phyloP scores from a whole-genome alignment of 192 early-diverging fungal species.

The Coemansia sp. region DNA sequence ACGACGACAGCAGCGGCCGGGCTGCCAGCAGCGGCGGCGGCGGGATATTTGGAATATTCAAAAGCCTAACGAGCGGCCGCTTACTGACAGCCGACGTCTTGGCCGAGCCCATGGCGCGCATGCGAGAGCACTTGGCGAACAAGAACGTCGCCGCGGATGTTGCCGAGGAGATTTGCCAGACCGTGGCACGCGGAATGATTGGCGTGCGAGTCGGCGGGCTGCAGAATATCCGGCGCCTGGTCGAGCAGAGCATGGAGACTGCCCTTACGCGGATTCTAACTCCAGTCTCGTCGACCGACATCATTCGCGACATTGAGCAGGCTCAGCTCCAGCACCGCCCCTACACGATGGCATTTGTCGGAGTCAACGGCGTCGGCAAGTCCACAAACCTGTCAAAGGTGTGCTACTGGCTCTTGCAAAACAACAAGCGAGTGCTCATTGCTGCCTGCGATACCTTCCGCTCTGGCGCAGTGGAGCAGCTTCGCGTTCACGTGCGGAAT shows the following conservation, averaged over 20 bases:
- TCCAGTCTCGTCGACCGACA: slow-evolving; percentile 86
- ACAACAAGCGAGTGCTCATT: slow-evolving; percentile 86
- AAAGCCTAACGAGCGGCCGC: slow-evolving; percentile 69
- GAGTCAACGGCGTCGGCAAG: slow-evolving; percentile 95
- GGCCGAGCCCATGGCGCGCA: slow-evolving; percentile 80
- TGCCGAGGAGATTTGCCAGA: slow-evolving; percentile 80
- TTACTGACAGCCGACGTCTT: slow-evolving; percentile 74
- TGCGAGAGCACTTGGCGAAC: slow-evolving; percentile 89
- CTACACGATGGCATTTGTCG: slow-evolving; percentile 91
- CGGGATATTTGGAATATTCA: slow-evolving; percentile 73
- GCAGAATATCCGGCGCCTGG: slow-evolving; percentile 70
- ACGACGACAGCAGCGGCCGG: slow-evolving; percentile 46
- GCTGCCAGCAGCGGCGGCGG: slow-evolving; percentile 19
- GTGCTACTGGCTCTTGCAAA: slow-evolving; percentile 94
- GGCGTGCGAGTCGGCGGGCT: slow-evolving; percentile 80
- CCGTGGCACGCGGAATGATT: slow-evolving; percentile 69
- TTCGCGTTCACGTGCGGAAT: slow-evolving; percentile 89
- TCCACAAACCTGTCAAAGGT: slow-evolving; percentile 95
- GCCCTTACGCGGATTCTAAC: slow-evolving; percentile 89
- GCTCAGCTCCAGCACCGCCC: slow-evolving; percentile 72
- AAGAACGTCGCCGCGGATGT: slow-evolving; percentile 96
- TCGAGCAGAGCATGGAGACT: slow-evolving; percentile 81
- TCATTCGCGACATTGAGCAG: slow-evolving; percentile 86
- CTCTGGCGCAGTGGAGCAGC: slow-evolving; percentile 94
- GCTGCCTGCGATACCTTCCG: slow-evolving; percentile 98